These are phyloP conservation scores for Calonectria ilicicola DNA, from an alignment of 2,329 filamentous ascomycete species.

Conservation along the genomic window DNA sequence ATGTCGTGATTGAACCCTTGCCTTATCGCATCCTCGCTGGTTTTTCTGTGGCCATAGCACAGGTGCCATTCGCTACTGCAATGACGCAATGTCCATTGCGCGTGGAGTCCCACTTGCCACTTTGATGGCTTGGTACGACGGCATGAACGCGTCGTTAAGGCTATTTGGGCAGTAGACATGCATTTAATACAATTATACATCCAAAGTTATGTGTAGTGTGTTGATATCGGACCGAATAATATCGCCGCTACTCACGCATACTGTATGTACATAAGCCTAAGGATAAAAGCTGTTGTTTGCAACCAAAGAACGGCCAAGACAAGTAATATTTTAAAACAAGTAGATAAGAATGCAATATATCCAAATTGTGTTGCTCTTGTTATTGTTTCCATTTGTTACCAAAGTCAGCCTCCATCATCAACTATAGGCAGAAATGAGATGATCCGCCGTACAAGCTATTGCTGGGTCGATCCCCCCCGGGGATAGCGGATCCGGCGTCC, in stretches of 20 bases:
- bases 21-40: not conserved
- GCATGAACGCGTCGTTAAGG: not conserved
- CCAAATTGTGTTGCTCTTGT: not conserved
- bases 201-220: too few relatives aligned
- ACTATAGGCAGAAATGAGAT: not conserved
- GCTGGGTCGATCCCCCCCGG: not conserved
- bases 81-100: not conserved
- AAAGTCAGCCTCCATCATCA: too few relatives aligned
- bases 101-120: not conserved
- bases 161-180: not conserved
- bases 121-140: not conserved
- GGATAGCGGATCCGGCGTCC: not conserved
- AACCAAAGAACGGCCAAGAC: too few relatives aligned
- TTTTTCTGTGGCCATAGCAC: not conserved
- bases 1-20: slow-evolving; percentile 3
- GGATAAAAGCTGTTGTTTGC: too few relatives aligned
- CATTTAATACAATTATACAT: not conserved
- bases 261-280: too few relatives aligned
- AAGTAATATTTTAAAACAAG: too few relatives aligned
- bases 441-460: not conserved
- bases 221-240: not conserved
- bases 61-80: slow-evolving; percentile 1
- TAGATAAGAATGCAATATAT: too few relatives aligned
- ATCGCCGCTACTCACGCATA: not conserved
- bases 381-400: not conserved